A percentile compares a stretch with the other conserved stretches of the same genome.
Conservation (phyloP, 2,329 filamentous ascomycete species). For the Fusarium robinianum region DNA sequence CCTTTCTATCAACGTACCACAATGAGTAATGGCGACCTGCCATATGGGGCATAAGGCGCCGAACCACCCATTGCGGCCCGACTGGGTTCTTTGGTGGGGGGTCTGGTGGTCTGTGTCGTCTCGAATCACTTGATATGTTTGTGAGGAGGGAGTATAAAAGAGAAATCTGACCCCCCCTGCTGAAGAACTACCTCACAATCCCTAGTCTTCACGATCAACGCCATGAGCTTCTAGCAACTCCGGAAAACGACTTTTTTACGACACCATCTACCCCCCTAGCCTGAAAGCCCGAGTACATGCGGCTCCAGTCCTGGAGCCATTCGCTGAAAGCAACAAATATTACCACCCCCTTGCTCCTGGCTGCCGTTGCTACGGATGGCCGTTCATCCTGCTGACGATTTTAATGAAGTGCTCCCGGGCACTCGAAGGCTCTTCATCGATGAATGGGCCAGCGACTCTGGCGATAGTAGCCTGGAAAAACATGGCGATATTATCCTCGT, state of each 20-base stretch:
- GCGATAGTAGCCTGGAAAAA: constrained; percentile 34
- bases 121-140: constrained; percentile 5
- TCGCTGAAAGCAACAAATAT: constrained; percentile 13
- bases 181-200: background rate
- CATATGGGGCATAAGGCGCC: constrained; percentile 22
- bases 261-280: constrained; percentile 27
- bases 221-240: constrained; percentile 29
- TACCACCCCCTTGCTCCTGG: constrained; percentile 1
- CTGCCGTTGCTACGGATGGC: constrained; percentile 22
- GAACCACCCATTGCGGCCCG: constrained; percentile 29
- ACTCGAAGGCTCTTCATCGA: constrained; percentile 38
- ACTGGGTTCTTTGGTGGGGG: constrained; percentile 11
- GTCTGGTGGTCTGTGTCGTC: background rate
- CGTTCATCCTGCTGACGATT: constrained; percentile 21
- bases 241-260: constrained; percentile 18
- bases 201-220: constrained; percentile 1
- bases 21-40: constrained; percentile 17
- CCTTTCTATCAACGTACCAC: constrained; percentile 21
- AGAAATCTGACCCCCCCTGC: constrained; percentile 6
- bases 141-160: constrained; percentile 11
- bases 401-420: constrained; percentile 37
- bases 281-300: constrained; percentile 26
- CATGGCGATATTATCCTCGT: constrained; percentile 54
- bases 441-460: constrained; percentile 34
- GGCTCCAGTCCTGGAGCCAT: constrained; percentile 31